Evolutionary conservation across 2,329 filamentous ascomycete species (phyloP).

Genomic region (Talaromyces piceae): DNA sequence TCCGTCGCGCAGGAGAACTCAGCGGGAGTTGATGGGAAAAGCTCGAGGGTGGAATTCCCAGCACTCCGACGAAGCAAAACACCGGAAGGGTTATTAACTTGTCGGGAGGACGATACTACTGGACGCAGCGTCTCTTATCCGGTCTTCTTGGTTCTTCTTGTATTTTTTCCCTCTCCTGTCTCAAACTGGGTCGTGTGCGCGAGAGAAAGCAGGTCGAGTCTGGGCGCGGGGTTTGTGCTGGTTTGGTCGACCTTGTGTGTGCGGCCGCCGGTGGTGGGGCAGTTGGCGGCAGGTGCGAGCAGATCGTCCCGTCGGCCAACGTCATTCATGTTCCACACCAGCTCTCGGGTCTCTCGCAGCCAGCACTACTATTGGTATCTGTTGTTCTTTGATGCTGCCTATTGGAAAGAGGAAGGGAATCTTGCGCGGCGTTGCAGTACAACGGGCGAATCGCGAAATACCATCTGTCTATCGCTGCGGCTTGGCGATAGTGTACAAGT

Average conservation of each 20-base stretch:
- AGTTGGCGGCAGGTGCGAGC: constrained; percentile 5
- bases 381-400: too few species aligned
- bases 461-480: too few species aligned
- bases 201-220: constrained; percentile 1
- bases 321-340: neutral
- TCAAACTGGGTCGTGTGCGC: constrained; percentile 5
- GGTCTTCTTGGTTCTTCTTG: neutral
- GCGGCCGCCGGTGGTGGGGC: constrained; percentile 6
- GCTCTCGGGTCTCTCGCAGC: too few species aligned
- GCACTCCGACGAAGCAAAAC: neutral
- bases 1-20: constrained; percentile 1
- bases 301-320: neutral
- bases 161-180: too few species aligned
- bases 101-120: neutral
- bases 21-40: neutral
- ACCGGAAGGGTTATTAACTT: neutral
- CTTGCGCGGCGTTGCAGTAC: too few species aligned
- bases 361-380: too few species aligned
- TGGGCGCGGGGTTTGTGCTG: constrained; percentile 4
- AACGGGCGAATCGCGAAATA: too few species aligned
- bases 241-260: constrained; percentile 8
- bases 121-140: neutral
- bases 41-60: neutral
- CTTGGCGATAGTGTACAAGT: neutral
- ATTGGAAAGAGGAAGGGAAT: too few species aligned